A percentile compares a stretch with the other conserved stretches of the same genome.
Evolutionary conservation across 257 asterid species (phyloP).

Genomic region (Paraleonurus japonicus): DNA sequence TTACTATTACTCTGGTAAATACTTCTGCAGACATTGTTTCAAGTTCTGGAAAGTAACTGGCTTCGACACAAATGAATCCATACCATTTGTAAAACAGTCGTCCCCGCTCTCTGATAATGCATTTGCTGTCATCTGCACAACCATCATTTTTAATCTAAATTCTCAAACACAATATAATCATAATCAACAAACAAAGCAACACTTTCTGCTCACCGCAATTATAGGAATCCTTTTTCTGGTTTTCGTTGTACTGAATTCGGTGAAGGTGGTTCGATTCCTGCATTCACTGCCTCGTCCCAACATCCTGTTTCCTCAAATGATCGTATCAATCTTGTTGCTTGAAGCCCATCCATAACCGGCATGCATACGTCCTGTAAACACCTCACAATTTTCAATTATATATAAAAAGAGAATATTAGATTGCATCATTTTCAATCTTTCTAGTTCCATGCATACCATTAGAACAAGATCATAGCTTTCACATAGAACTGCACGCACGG

Average conservation of each 20-base stretch:
- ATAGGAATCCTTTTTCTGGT: slow-evolving; percentile 59
- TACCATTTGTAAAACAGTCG: slow-evolving; percentile 81
- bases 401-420: not conserved
- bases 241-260: slow-evolving; percentile 18
- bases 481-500: slow-evolving; percentile 61
- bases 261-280: slow-evolving; percentile 59
- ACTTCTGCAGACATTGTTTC: slow-evolving; percentile 64
- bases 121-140: slow-evolving; percentile 86
- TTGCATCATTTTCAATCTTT: not conserved
- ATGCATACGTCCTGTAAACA: slow-evolving; percentile 76
- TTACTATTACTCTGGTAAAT: slow-evolving; percentile 36
- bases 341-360: slow-evolving; percentile 94
- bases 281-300: slow-evolving; percentile 81
- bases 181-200: not conserved
- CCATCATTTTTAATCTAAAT: not conserved
- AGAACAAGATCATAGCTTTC: slow-evolving; percentile 59
- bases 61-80: slow-evolving; percentile 88
- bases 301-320: slow-evolving; percentile 79
- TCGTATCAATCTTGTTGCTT: slow-evolving; percentile 80
- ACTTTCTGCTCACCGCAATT: slow-evolving; percentile 57
- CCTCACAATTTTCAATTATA: not conserved
- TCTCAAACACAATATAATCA: not conserved
- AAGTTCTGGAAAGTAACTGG: slow-evolving; percentile 71
- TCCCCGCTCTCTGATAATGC: slow-evolving; percentile 82
- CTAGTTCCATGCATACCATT: slow-evolving; percentile 49